Evolutionary conservation across 2,329 filamentous ascomycete genomes (phyloP), one percentile per base, ranked within the genome.

Genomic region (Diplodia scrobiculata): DNA sequence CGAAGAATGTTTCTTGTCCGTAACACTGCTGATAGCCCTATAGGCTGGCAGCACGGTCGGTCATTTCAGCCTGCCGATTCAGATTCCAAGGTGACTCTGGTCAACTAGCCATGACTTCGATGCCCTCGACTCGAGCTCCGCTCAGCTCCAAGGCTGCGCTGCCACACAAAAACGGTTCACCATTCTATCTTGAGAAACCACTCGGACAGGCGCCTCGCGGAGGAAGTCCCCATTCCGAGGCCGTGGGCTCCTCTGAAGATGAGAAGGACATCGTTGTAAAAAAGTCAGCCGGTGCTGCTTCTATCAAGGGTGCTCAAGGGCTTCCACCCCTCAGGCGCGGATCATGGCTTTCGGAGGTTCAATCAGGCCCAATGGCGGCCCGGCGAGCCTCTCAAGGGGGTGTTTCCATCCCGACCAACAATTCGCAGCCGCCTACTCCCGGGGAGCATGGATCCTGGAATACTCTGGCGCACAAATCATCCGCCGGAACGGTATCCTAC

Each of bases 171-270:
- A 66, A 66, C 14, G 65, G 65, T 2, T 58, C 65, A 4, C 34
- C 65, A 27, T 62, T 50, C 13, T 66, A 66, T 27, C 36, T 66
- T 13, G 65, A 55, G 11, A 66, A 60, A 25, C 54, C 64, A 4
- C 48, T 62, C 9, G 52, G 55, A 34, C 58, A 66, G 11, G 54
- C 52, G 2, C 58, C 65, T 48, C 65, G 65, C 5, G 65, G 65
- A 36, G 65, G 65, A 7, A 97, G 94, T 1, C 94, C 94, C 25
- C 95, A 98, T 75, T 97, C 93, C 3, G 94, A 98, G 76, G 94
- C 91, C 62, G 82, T 98, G 67, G 92, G 90, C 63, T 98, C 94
- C 70, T 97, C 93, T 13, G 95, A 98, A 77, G 95, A 98, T 76
- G 95, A 99, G 77, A 84, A 82, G 66, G 90, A 97, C 68, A 45